These are phyloP conservation scores for Quercus phellos DNA, from an alignment of 331 rosid genomes.

Conservation along the genomic window DNA sequence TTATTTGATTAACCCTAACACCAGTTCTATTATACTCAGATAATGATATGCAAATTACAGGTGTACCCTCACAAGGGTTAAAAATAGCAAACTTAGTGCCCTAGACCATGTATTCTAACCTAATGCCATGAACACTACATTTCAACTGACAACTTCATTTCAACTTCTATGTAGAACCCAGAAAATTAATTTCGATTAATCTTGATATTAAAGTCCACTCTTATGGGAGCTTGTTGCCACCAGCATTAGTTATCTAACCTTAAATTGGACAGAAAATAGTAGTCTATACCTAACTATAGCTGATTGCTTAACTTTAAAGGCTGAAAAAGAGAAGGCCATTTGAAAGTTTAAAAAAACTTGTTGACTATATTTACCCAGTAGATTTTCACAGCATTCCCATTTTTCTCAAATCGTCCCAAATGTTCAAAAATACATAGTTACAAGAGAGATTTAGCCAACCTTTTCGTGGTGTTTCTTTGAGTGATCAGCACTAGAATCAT, in stretches of 20 bases:
- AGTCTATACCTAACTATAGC: background rate
- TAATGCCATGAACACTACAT: no score
- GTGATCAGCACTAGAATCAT: constrained; percentile 79
- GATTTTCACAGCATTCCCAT: background rate
- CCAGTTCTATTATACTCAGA: no score
- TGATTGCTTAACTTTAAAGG: background rate
- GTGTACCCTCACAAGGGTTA: no score
- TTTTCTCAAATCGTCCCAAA: background rate
- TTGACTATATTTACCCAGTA: background rate
- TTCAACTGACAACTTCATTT: no score
- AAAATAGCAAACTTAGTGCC: no score
- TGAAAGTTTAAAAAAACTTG: background rate
- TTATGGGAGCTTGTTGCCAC: no score
- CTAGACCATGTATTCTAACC: no score
- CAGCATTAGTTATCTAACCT: background rate
- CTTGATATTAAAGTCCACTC: no score
- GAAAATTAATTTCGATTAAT: no score
- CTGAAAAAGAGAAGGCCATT: background rate
- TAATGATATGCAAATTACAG: no score
- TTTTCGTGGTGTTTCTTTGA: constrained; percentile 92
- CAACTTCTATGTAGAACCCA: no score
- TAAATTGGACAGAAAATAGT: background rate
- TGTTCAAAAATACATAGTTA: constrained; percentile 15
- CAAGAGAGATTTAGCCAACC: constrained; percentile 44
- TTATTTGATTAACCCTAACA: no score